A percentile compares a stretch with the other conserved stretches of the same genome.
Evolutionary conservation across 2,329 filamentous ascomycete species (phyloP).

Genomic region (Arthrocladium fulminans): DNA sequence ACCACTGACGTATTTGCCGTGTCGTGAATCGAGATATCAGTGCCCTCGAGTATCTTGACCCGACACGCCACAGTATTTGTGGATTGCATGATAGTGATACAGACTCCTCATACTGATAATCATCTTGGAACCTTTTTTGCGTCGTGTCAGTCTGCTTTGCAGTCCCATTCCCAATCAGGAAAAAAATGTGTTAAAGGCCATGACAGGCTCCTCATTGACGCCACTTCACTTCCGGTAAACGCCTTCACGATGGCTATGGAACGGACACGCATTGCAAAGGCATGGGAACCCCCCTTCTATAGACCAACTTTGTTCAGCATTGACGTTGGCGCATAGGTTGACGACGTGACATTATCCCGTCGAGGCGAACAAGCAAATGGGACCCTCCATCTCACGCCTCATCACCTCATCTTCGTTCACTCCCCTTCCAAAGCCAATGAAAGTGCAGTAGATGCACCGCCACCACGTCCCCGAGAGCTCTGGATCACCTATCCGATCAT

Average conservation of each 20-base stretch:
- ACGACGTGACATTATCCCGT: conserved; percentile 51
- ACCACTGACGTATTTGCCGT: not conserved
- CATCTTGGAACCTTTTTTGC: too few relatives aligned
- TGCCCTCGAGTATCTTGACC: too few relatives aligned
- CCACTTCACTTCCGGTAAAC: not conserved
- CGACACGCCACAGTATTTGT: too few relatives aligned
- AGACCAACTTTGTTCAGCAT: too few relatives aligned
- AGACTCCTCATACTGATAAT: too few relatives aligned
- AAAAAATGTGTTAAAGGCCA: not conserved
- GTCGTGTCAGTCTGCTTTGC: too few relatives aligned
- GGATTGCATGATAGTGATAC: too few relatives aligned
- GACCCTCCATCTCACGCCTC: conserved; percentile 53
- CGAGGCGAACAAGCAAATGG: conserved; percentile 49
- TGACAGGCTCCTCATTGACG: not conserved
- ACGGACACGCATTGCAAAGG: conserved; percentile 23
- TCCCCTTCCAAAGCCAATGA: conserved; percentile 32
- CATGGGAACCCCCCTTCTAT: conserved; percentile 5
- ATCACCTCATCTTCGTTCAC: conserved; percentile 58
- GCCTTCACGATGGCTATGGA: conserved; percentile 22
- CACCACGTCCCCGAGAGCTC: conserved; percentile 54
- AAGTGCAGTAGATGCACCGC: conserved; percentile 30
- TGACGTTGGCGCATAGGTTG: conserved; percentile 31
- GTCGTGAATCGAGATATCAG: too few relatives aligned
- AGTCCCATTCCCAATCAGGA: too few relatives aligned
- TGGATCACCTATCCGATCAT: conserved; percentile 97